Conservation (phyloP, 2,329 filamentous ascomycete genomes). For the Rhytidhysteron rufulum region DNA sequence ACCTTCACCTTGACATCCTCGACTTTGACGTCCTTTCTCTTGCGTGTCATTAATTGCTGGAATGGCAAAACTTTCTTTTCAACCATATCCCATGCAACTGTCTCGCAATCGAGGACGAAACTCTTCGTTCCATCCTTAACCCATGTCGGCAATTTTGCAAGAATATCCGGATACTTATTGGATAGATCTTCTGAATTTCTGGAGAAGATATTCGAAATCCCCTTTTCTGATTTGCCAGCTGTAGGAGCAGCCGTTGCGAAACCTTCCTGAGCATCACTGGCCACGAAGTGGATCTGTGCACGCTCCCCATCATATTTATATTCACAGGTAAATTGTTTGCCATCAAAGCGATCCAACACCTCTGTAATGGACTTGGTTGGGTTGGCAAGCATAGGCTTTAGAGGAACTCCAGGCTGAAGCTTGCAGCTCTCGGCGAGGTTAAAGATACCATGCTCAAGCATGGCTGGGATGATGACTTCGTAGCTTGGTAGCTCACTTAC, state of each 20-base stretch:
- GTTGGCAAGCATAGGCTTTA: constrained; percentile 98
- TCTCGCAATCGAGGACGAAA: constrained; percentile 98
- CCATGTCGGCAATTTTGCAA: constrained; percentile 83
- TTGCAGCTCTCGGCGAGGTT: constrained; percentile 82
- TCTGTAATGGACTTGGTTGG: constrained; percentile 98
- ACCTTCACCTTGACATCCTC: constrained; percentile 97
- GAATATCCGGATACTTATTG: constrained; percentile 95
- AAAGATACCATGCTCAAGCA: constrained; percentile 81
- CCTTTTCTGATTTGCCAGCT: constrained; percentile 64
- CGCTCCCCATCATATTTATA: constrained; percentile 99
- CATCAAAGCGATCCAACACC: constrained; percentile 92
- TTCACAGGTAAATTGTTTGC: constrained; percentile 94
- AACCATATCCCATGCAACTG: constrained; percentile 90
- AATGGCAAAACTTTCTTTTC: constrained; percentile 97
- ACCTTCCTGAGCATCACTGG: constrained; percentile 69
- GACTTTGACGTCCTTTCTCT: constrained; percentile 92
- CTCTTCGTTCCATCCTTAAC: constrained; percentile 85
- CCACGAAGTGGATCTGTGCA: constrained; percentile 97
- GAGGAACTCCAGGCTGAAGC: constrained; percentile 83
- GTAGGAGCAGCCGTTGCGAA: constrained; percentile 57
- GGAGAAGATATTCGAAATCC: constrained; percentile 91
- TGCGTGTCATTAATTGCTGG: constrained; percentile 96
- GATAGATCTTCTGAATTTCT: constrained; percentile 95
- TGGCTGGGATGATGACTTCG: constrained; percentile 87
- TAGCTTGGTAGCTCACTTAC: constrained; percentile 89